Conservation (phyloP, 352 stramenopile species). For the Pythium pectinolyticum region DNA sequence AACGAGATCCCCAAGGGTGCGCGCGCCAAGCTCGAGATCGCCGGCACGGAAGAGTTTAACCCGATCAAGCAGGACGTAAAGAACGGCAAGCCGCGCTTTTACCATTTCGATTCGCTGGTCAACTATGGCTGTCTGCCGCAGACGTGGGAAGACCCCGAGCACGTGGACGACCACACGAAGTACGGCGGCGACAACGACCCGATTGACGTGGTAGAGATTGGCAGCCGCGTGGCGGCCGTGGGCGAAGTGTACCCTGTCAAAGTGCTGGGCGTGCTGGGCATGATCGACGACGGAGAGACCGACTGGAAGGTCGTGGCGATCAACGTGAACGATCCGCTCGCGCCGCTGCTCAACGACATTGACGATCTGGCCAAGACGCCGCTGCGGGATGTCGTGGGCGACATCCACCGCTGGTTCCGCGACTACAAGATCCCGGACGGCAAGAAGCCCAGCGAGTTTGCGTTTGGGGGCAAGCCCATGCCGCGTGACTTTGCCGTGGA, state of each 20-base stretch:
- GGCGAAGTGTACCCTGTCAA: slow-evolving; percentile 97
- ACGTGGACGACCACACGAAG: slow-evolving; percentile 92
- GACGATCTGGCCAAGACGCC: slow-evolving; percentile 74
- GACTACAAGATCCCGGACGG: slow-evolving; percentile 99
- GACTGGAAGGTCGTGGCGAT: slow-evolving; percentile 99
- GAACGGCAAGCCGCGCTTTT: slow-evolving; percentile 94
- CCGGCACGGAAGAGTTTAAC: slow-evolving; percentile 89
- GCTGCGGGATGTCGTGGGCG: slow-evolving; percentile 64
- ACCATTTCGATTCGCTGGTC: slow-evolving; percentile 83
- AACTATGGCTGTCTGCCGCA: slow-evolving; percentile 99
- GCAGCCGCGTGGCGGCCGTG: slow-evolving; percentile 81
- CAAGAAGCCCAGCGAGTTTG: slow-evolving; percentile 98
- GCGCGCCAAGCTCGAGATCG: slow-evolving; percentile 94
- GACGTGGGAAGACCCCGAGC: slow-evolving; percentile 98
- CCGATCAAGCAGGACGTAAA: slow-evolving; percentile 98
- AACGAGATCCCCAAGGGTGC: slow-evolving; percentile 92
- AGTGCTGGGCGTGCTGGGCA: slow-evolving; percentile 96
- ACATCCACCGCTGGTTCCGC: slow-evolving; percentile 95
- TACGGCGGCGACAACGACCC: slow-evolving; percentile 97
- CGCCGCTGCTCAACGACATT: slow-evolving; percentile 94
- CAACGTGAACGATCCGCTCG: slow-evolving; percentile 94
- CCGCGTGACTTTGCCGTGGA: slow-evolving; percentile 84
- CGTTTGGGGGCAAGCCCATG: slow-evolving; percentile 95
- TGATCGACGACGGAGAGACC: slow-evolving; percentile 99
- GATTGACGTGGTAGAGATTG: slow-evolving; percentile 99